Conservation (phyloP, 768 basidiomycete species). For the Suillus lakei region DNA sequence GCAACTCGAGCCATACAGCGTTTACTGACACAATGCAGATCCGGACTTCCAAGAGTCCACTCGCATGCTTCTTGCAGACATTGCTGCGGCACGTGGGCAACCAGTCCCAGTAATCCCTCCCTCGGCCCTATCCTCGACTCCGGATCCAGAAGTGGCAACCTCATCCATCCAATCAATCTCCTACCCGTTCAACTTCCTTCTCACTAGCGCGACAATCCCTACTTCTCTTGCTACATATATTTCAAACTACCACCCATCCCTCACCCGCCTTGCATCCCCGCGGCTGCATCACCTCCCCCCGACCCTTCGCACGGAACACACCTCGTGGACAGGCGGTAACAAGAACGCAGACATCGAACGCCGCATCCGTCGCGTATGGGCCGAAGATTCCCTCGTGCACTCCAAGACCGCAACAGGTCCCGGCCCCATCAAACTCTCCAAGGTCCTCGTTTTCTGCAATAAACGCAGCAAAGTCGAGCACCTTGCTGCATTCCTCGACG, state of each 20-base stretch:
- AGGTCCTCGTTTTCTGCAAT: slow-evolving; percentile 86
- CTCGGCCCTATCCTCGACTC: slow-evolving; percentile 23
- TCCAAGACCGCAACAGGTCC: slow-evolving; percentile 28
- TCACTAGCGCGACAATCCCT: slow-evolving; percentile 90
- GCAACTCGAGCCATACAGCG: neutral
- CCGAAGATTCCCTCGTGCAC: slow-evolving; percentile 54
- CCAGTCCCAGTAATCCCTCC: slow-evolving; percentile 21
- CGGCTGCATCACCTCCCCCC: slow-evolving; percentile 79
- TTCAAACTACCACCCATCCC: slow-evolving; percentile 59
- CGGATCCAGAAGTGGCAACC: slow-evolving; percentile 8
- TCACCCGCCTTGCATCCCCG: slow-evolving; percentile 81
- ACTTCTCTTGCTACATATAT: slow-evolving; percentile 71
- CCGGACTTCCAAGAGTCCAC: slow-evolving; percentile 83
- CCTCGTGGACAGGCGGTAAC: slow-evolving; percentile 79
- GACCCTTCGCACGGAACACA: slow-evolving; percentile 72
- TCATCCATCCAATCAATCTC: slow-evolving; percentile 28
- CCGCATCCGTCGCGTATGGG: slow-evolving; percentile 76
- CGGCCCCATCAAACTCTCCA: slow-evolving; percentile 49
- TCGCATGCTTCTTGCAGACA: slow-evolving; percentile 67
- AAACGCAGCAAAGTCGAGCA: slow-evolving; percentile 68
- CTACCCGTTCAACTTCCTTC: slow-evolving; percentile 81
- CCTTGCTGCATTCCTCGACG: slow-evolving; percentile 59
- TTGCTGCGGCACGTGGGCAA: slow-evolving; percentile 58
- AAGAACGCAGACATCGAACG: slow-evolving; percentile 80
- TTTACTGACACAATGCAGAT: slow-evolving; percentile 48